Percentiles rank a stretch among this genome's conserved stretches.
Evolutionary conservation across 106 monocot species (phyloP).

Genomic region (Acorus calamus): DNA sequence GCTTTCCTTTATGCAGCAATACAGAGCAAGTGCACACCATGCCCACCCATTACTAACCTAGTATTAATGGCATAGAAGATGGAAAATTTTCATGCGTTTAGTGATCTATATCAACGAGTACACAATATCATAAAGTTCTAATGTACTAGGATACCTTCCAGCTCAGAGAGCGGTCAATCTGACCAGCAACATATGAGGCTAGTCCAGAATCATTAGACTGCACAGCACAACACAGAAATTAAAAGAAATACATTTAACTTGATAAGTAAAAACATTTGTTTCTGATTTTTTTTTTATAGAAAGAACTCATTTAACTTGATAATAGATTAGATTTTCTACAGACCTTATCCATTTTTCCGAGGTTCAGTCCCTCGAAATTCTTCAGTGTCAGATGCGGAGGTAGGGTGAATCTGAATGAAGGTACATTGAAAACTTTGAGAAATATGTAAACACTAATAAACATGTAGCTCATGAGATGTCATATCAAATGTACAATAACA

Average conservation of each 20-base stretch:
- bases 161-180: conserved; percentile 41
- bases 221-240: neutral
- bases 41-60: too few relatives aligned
- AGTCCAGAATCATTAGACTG: conserved; percentile 48
- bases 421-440: neutral
- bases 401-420: conserved; percentile 38
- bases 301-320: too few relatives aligned
- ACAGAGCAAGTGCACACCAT: too few relatives aligned
- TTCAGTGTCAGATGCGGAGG: conserved; percentile 44
- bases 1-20: too few relatives aligned
- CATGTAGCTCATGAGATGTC: too few relatives aligned
- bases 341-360: neutral
- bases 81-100: too few relatives aligned
- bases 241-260: neutral
- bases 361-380: conserved; percentile 48
- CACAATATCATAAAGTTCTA: too few relatives aligned
- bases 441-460: neutral
- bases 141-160: conserved; percentile 39
- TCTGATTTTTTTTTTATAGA: too few relatives aligned
- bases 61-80: too few relatives aligned
- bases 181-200: conserved; percentile 53
- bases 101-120: too few relatives aligned
- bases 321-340: too few relatives aligned
- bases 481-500: neutral
- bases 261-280: neutral